phyloP scores from a whole-genome alignment of 192 early-diverging fungal genomes.

The Coemansia javaensis region DNA sequence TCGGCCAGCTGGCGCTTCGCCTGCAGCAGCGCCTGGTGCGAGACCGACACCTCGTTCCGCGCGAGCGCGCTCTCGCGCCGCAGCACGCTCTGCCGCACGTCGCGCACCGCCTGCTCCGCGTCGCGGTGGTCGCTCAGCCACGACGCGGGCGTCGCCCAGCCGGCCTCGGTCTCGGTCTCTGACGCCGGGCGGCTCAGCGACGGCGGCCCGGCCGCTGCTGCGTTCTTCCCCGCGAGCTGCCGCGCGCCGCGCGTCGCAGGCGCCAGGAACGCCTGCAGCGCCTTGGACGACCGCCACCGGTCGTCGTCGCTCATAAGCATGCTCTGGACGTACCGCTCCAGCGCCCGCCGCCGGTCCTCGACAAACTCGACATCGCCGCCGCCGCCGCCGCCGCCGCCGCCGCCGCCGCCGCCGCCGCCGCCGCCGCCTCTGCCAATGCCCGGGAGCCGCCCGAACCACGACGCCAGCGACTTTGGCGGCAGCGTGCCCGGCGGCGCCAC shows the following conservation, averaged over 20 bases:
- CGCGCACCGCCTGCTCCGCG: constrained; percentile 58
- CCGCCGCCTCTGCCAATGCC: constrained; percentile 7
- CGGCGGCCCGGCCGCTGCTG: constrained; percentile 4
- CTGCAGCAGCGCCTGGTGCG: constrained; percentile 74
- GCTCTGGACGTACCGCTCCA: constrained; percentile 74
- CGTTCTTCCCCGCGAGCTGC: constrained; percentile 53
- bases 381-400: constrained; percentile 6
- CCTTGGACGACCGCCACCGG: constrained; percentile 67
- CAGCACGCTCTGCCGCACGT: constrained; percentile 69
- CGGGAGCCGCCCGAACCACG: constrained; percentile 42
- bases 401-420: constrained; percentile 14
- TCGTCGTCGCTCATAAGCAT: constrained; percentile 69
- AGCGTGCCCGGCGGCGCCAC: constrained; percentile 57
- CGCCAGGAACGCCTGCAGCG: constrained; percentile 72
- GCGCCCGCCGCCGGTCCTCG: constrained; percentile 68
- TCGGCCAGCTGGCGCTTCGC: constrained; percentile 65
- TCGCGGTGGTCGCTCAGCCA: constrained; percentile 77
- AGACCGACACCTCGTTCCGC: constrained; percentile 68
- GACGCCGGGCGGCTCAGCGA: constrained; percentile 19
- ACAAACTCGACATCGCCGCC: constrained; percentile 32
- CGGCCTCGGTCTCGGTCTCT: constrained; percentile 23
- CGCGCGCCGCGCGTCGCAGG: constrained; percentile 30
- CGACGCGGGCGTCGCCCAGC: constrained; percentile 62
- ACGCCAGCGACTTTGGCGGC: constrained; percentile 70
- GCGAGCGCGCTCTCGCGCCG: constrained; percentile 68